Evolutionary conservation across 441 rosid genomes (phyloP).

Genomic region (Metrosideros polymorpha): DNA sequence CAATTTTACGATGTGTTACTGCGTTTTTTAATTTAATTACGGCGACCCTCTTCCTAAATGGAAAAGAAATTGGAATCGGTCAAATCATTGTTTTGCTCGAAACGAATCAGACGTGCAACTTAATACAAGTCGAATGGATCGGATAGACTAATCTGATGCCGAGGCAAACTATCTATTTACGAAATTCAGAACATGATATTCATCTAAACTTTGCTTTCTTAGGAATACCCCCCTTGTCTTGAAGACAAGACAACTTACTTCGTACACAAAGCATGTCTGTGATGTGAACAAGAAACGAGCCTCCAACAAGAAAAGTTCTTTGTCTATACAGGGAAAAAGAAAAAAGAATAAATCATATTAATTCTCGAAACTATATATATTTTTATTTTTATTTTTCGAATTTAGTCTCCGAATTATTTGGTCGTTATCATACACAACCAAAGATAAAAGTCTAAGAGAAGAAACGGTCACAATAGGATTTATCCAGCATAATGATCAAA

Average conservation of each 20-base stretch:
- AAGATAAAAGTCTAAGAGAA: background rate
- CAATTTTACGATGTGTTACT: background rate
- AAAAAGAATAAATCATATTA: background rate
- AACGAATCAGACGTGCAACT: background rate
- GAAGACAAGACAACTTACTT: background rate
- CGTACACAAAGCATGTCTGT: background rate
- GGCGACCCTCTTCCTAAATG: too few relatives aligned
- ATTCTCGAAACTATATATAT: background rate
- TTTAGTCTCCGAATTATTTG: background rate
- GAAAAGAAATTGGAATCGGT: too few relatives aligned
- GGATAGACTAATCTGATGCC: background rate
- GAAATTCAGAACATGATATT: background rate
- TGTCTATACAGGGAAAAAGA: background rate
- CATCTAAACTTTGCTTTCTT: background rate
- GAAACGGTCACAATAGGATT: background rate
- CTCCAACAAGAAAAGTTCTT: background rate
- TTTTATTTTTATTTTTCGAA: background rate
- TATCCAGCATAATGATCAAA: background rate
- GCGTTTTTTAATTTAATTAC: background rate
- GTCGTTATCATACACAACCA: background rate
- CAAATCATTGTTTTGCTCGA: background rate
- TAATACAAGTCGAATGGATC: background rate
- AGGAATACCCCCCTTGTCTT: background rate
- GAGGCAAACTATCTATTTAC: background rate
- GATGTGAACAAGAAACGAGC: background rate